Evolutionary conservation across 2,329 filamentous ascomycete genomes (phyloP).

Genomic region (Apiospora sp.): DNA sequence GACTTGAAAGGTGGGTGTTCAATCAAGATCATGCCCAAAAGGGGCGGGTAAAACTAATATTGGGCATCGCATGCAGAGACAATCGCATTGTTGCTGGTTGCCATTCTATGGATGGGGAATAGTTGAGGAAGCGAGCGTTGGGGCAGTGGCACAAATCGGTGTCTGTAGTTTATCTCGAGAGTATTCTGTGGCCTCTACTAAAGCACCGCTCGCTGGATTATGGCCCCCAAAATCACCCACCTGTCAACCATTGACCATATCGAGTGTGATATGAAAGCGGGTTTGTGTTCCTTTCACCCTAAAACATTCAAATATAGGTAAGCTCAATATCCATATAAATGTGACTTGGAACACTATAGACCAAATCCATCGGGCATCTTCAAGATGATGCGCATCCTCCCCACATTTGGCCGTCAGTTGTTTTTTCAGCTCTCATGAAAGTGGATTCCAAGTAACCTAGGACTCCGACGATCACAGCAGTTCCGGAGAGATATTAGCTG

Average conservation of each 20-base stretch:
- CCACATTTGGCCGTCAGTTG: conserved; percentile 7
- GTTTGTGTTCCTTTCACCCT: not conserved
- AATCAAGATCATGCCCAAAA: not conserved
- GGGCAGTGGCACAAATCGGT: not conserved
- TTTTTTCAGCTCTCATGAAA: not conserved
- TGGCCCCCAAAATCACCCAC: not conserved
- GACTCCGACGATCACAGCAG: not conserved
- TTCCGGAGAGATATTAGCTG: not conserved
- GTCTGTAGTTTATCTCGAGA: not conserved
- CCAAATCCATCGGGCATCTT: not conserved
- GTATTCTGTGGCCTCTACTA: not conserved
- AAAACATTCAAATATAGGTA: not conserved
- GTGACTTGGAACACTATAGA: not conserved
- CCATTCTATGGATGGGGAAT: not conserved
- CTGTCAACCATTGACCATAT: not conserved
- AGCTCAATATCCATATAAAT: not conserved
- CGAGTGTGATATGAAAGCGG: not conserved
- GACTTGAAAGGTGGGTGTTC: not conserved
- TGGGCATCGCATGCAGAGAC: not conserved
- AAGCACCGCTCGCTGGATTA: not conserved
- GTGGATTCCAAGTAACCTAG: not conserved
- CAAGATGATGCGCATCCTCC: not conserved
- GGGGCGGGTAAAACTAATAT: not conserved
- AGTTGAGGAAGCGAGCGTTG: not conserved
- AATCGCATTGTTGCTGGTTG: not conserved